Percentiles rank a stretch among this genome's conserved stretches.
Evolutionary conservation across 352 stramenopile species (phyloP).

Genomic region (Peronosclerospora sorghi): DNA sequence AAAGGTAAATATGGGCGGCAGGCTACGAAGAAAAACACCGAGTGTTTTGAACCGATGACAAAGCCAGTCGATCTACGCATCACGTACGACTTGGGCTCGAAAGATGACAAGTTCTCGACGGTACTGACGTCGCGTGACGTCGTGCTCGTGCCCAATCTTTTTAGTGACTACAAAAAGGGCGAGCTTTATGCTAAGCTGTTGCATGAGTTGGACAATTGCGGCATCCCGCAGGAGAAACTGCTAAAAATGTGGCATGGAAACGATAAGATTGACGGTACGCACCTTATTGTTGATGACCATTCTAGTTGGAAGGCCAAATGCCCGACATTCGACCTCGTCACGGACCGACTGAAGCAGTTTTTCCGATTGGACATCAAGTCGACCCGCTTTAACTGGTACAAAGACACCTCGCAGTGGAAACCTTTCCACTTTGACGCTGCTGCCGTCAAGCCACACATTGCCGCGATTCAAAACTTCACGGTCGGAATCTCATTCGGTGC

Average conservation of each 20-base stretch:
- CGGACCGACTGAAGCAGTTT: no score
- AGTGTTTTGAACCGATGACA: slow-evolving; percentile 59
- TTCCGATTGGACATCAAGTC: slow-evolving; percentile 84
- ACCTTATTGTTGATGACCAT: slow-evolving; percentile 88
- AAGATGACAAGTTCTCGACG: slow-evolving; percentile 47
- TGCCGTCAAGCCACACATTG: slow-evolving; percentile 89
- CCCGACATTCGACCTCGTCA: slow-evolving; percentile 75
- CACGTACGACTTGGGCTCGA: slow-evolving; percentile 50
- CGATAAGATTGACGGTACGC: slow-evolving; percentile 85
- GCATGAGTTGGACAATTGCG: slow-evolving; percentile 50
- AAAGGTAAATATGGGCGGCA: slow-evolving; percentile 26
- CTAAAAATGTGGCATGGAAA: slow-evolving; percentile 82
- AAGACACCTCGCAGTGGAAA: slow-evolving; percentile 89
- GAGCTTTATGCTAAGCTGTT: slow-evolving; percentile 63
- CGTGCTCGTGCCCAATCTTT: slow-evolving; percentile 61
- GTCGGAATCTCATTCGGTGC: slow-evolving; percentile 90
- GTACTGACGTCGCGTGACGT: slow-evolving; percentile 48
- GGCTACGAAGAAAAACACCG: slow-evolving; percentile 66
- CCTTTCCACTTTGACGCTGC: slow-evolving; percentile 89
- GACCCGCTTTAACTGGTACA: slow-evolving; percentile 95
- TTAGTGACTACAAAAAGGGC: slow-evolving; percentile 60
- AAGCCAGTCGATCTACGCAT: slow-evolving; percentile 60
- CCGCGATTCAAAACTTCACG: slow-evolving; percentile 90
- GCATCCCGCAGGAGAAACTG: slow-evolving; percentile 47
- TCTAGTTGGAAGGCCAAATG: slow-evolving; percentile 64